These are phyloP conservation scores for Paramecium tetraurelia DNA, from an alignment of 73 alveolate genomes.

Conservation along the genomic window DNA sequence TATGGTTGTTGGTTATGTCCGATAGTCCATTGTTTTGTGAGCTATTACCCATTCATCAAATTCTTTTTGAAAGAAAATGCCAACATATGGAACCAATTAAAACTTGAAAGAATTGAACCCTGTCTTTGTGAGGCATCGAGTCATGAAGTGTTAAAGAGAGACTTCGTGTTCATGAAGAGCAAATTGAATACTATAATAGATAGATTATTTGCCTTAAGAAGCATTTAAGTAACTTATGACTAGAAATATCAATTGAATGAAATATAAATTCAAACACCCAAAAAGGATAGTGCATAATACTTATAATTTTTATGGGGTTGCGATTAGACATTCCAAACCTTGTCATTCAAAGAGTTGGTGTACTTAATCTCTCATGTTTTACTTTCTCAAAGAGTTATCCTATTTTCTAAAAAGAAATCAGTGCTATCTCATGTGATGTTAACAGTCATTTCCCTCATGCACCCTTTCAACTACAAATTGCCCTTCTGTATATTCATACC, in stretches of 20 bases:
- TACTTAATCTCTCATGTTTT: neutral
- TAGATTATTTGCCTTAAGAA: neutral
- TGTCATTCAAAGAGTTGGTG: neutral
- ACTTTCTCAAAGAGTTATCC: neutral
- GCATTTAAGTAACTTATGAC: neutral
- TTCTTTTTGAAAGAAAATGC: constrained; percentile 41
- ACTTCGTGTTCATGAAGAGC: neutral
- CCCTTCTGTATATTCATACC: neutral
- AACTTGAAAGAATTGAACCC: neutral
- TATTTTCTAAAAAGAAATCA: neutral
- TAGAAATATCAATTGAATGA: neutral
- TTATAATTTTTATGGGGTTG: constrained; percentile 1
- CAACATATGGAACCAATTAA: neutral
- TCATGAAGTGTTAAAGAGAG: neutral
- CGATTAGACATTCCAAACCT: neutral
- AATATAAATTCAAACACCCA: neutral
- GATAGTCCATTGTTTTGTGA: neutral
- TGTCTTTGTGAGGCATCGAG: neutral
- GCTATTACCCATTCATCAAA: constrained; percentile 14
- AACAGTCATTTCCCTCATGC: neutral
- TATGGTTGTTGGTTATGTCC: neutral
- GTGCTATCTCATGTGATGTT: neutral
- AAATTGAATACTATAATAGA: neutral
- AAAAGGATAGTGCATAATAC: neutral
- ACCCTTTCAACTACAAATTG: neutral